Base-by-base conservation (phyloP, 768 basidiomycete genomes). In the Rhodotorula taiwanensis region DNA sequence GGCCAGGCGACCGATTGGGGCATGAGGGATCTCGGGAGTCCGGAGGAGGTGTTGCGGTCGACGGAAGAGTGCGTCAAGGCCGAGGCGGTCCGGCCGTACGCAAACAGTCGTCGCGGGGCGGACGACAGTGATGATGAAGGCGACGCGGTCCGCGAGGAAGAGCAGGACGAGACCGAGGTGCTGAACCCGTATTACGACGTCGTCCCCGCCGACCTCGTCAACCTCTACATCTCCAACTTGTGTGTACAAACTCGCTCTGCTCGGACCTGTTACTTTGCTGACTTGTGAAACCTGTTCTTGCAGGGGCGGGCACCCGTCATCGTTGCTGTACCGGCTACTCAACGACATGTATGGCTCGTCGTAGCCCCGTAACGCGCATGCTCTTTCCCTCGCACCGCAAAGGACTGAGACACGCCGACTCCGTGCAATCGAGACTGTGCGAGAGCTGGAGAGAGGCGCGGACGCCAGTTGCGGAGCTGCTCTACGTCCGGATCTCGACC, bases 181-280 rank as follows among this genome's bases (percentile, higher is more conserved):
- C 79, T 93, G 49, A 94, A 93, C 74, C 92, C 93, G n/a, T 90
- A 88, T 75, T 98, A 88, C 74, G 95, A 99, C 77, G 93, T 94
- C 76, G 87, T 99, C 44, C 81, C 84, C 55, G 92, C 92, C 27
- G 92, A 97, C 74, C 77, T 97, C 67, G 83, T 99, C 58, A 87
- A 91, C 73, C 87, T 89, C 18, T 94, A 89, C 76, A 88, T 99
- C 71, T 97, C 92, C 18, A 98, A 99, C 70, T 89, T 97, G 94
- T 97, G 76, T 79, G 93, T 76, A 15, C 28, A n/a, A n/a, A n/a
- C 41, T 41, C 39, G 55, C 27, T 44, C 54, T 25, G 44, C 31
- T 39, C n/a, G n/a, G n/a, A n/a, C n/a, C n/a, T n/a, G 23, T 7
- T 7, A 44, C 43, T n/a, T 10, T 11, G 8, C 11, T 13, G 23